Evolutionary conservation across 1,139 yeast species (phyloP), one percentile per base, ranked within the genome.

Genomic region (Geotrichum bryndzae): DNA sequence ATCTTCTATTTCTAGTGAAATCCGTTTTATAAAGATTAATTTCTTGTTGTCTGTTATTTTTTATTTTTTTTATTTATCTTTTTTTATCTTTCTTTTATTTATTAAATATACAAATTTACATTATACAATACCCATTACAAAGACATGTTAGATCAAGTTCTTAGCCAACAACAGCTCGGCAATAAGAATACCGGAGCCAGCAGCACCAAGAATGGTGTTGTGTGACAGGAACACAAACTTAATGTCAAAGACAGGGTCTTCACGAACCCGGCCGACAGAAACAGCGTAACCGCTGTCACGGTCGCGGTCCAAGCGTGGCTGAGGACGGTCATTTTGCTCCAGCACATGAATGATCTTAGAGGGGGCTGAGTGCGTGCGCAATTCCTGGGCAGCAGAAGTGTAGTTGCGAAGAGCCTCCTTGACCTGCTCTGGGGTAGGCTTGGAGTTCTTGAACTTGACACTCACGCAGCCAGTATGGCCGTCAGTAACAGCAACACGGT

Each of bases 391-490:
- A 68, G 91, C 97, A 76, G 96, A 88, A n/a, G 80, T 84, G 78
- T 89, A 95, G 25, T 86, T 86, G 63, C 83, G 74, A 69, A 94
- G 77, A 55, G 85, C 84, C 66, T 83, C 73, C 76, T 90, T 90
- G 65, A 95, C 82, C 68, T 88, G 84, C 56, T 88, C 96, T 31
- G 90, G 80, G 7, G 92, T 82, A 63, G 99, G 99, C 54, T 95
- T 85, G 23, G 92, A 91, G 76, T 86, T 82, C 69, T 86, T 82
- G 76, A 94, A 95, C 75, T 86, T 85, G 67, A 95, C 80, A 15
- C 97, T 84, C 65, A 95, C 90, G 76, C 97, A 91, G 72, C 91
- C 98, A 60, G 98, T 91, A 77, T 94, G 99, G 61, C 99, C 99
- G 74, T 94, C 99, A 65, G 91, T 87, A 64, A 94, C 99, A 25